A percentile compares a stretch with the other conserved stretches of the same genome.
These are phyloP conservation scores for Sequoia sempervirens DNA, from an alignment of 75 land plant species.

Conservation along the genomic window DNA sequence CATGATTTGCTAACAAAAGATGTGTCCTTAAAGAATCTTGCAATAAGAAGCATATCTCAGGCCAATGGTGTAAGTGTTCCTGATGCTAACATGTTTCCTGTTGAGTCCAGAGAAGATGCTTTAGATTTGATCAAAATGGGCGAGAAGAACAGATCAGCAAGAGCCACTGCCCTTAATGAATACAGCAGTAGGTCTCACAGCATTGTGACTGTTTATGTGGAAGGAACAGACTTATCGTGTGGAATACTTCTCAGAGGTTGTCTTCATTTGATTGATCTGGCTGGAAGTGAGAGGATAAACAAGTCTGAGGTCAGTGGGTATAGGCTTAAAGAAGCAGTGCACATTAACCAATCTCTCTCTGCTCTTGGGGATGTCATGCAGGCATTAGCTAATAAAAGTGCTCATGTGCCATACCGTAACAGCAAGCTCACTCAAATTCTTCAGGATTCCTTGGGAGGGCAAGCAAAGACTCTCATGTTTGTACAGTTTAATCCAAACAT, in stretches of 20 bases:
- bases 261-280: slow-evolving; percentile 94
- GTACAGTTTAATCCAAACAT: slow-evolving; percentile 93
- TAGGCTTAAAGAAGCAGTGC: slow-evolving; percentile 92
- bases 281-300: slow-evolving; percentile 97
- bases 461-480: slow-evolving; percentile 98
- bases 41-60: slow-evolving; percentile 80
- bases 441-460: slow-evolving; percentile 96
- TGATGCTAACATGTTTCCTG: slow-evolving; percentile 88
- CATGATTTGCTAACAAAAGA: slow-evolving; percentile 78
- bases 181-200: slow-evolving; percentile 98
- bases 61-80: slow-evolving; percentile 95
- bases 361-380: slow-evolving; percentile 98
- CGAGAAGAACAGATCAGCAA: slow-evolving; percentile 76
- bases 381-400: slow-evolving; percentile 73
- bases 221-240: slow-evolving; percentile 68
- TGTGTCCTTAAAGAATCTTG: slow-evolving; percentile 68
- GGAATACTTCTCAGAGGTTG: slow-evolving; percentile 69
- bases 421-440: slow-evolving; percentile 98
- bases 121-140: slow-evolving; percentile 89
- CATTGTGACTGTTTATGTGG: slow-evolving; percentile 91
- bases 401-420: slow-evolving; percentile 96
- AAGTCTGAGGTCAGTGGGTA: slow-evolving; percentile 96
- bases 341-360: slow-evolving; percentile 93
- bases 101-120: slow-evolving; percentile 80
- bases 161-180: slow-evolving; percentile 93